Conservation (phyloP, 2,329 filamentous ascomycete genomes). For the Alternaria angustiovoidea region DNA sequence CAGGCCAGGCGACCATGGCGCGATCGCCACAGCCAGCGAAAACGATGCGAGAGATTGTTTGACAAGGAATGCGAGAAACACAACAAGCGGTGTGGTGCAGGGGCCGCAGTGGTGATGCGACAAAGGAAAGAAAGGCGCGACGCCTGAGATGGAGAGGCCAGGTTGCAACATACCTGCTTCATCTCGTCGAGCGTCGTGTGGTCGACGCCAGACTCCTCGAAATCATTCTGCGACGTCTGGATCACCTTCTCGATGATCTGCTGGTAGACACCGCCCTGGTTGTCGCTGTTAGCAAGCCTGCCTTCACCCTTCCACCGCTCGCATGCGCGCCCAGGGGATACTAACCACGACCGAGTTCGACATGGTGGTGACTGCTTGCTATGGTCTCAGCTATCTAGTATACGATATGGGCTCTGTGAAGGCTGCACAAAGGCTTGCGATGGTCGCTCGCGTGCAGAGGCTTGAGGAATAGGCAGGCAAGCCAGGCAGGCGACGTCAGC, state of each 20-base stretch:
- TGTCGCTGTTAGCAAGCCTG: conserved; percentile 42
- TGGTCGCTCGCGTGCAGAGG: conserved; percentile 31
- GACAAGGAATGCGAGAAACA: conserved; percentile 16
- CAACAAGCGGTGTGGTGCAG: conserved; percentile 13
- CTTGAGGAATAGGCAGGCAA: conserved; percentile 31
- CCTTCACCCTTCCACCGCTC: conserved; percentile 22
- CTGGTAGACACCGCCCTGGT: conserved; percentile 77
- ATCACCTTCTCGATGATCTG: conserved; percentile 83
- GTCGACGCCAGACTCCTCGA: conserved; percentile 95
- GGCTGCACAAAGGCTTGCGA: conserved; percentile 26
- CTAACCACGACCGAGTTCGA: conserved; percentile 52
- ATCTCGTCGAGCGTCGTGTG: conserved; percentile 86
- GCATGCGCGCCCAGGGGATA: conserved; percentile 33
- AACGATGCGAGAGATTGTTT: conserved; percentile 22
- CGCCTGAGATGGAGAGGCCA: conserved; percentile 20
- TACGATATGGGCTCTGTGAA: conserved; percentile 22
- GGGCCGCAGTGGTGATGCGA: conserved; percentile 14
- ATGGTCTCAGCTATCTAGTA: conserved; percentile 28
- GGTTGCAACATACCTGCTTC: conserved; percentile 73
- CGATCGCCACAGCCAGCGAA: conserved; percentile 26
- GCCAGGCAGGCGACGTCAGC: conserved; percentile 39
- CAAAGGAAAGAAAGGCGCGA: conserved; percentile 26
- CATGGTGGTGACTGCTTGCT: conserved; percentile 37
- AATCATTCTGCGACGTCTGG: conserved; percentile 80
- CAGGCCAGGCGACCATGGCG: conserved; percentile 36